These are phyloP conservation scores for Luvunga scandens DNA, from an alignment of 345 rosid genomes.

Conservation along the genomic window DNA sequence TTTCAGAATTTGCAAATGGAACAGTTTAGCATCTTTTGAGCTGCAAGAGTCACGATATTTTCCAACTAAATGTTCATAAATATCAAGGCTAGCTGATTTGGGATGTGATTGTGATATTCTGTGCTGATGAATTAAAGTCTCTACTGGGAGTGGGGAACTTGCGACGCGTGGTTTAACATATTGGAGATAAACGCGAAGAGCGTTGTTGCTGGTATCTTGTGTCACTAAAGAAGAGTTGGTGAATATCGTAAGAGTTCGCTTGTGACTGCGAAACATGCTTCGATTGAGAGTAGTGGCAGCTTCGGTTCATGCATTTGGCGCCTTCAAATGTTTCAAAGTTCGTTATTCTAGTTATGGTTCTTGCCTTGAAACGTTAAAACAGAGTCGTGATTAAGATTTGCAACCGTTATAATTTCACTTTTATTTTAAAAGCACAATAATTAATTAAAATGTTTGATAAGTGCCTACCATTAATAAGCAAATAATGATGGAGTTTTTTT, in stretches of 20 bases:
- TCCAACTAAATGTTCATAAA: constrained; percentile 31
- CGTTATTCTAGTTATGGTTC: neutral
- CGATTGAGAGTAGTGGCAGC: neutral
- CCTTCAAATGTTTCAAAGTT: neutral
- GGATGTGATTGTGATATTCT: constrained; percentile 6
- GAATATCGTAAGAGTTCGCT: constrained; percentile 18
- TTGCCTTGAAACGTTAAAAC: neutral
- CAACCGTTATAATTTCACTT: no score
- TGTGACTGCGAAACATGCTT: constrained; percentile 33
- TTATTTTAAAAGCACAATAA: no score
- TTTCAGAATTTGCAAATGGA: constrained; percentile 49
- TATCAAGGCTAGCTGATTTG: constrained; percentile 10
- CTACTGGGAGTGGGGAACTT: constrained; percentile 18
- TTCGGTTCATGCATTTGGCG: constrained; percentile 7
- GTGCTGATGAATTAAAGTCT: constrained; percentile 15
- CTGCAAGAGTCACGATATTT: constrained; percentile 29
- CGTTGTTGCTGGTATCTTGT: neutral
- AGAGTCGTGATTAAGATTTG: no score
- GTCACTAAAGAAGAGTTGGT: constrained; percentile 9
- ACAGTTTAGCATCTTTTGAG: constrained; percentile 38
- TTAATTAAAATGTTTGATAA: no score
- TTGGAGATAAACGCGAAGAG: neutral
- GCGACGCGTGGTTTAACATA: constrained; percentile 11
- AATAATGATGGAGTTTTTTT: no score
- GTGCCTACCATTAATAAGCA: no score